These are phyloP conservation scores for Aurinia saxatilis DNA, from an alignment of 345 rosid species.

Conservation along the genomic window DNA sequence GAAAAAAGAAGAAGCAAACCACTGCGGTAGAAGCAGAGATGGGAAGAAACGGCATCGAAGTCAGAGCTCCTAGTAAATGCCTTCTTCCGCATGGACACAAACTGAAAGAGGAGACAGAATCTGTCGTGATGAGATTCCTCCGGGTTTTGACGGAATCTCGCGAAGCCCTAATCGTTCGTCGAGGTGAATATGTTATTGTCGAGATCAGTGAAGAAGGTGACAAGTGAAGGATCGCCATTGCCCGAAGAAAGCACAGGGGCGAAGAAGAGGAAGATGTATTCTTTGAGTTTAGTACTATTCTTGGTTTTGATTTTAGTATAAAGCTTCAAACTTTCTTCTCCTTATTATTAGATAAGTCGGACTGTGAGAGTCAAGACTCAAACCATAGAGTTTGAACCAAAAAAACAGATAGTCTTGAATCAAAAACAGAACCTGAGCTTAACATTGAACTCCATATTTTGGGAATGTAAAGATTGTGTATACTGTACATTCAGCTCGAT, in stretches of 20 bases:
- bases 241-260: neutral
- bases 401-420: neutral
- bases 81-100: constrained; percentile 48
- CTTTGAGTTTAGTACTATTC: neutral
- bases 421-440: neutral
- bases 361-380: neutral
- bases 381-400: neutral
- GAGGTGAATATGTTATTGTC: neutral
- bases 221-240: constrained; percentile 1
- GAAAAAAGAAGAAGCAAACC: constrained; percentile 34
- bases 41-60: constrained; percentile 36
- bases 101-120: constrained; percentile 9
- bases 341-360: no score
- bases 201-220: neutral
- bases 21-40: constrained; percentile 22
- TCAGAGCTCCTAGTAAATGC: constrained; percentile 39
- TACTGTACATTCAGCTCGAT: no score
- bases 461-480: no score
- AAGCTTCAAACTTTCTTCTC: neutral
- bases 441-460: neutral
- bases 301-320: neutral
- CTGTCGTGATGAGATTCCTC: neutral
- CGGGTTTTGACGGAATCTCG: constrained; percentile 10
- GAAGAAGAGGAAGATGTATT: neutral
- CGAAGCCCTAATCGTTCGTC: neutral